phyloP scores from a whole-genome alignment of 495 filamentous ascomycete species.

The Penicillium psychrofluorescens region DNA sequence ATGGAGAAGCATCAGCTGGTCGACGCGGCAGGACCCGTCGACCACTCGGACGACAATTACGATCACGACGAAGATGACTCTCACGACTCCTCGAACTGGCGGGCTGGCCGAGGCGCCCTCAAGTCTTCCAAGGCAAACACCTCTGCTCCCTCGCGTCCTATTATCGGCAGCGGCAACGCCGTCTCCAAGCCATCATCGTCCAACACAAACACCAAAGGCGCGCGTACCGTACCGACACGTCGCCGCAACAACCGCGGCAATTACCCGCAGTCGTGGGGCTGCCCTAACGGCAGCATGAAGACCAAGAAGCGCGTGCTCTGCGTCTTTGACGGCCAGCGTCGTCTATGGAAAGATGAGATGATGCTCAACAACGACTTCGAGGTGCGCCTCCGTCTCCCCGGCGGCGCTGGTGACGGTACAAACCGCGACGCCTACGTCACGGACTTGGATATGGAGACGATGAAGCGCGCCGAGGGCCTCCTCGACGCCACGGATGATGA shows the following conservation, averaged over 20 bases:
- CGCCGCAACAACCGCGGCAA: constrained; percentile 81
- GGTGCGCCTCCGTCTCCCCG: constrained; percentile 71
- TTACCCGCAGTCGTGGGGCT: constrained; percentile 90
- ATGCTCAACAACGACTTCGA: constrained; percentile 95
- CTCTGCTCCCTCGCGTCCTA: constrained; percentile 32
- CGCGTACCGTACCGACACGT: constrained; percentile 48
- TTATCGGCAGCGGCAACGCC: constrained; percentile 44
- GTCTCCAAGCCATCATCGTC: constrained; percentile 31
- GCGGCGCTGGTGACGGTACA: constrained; percentile 52
- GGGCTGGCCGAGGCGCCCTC: constrained; percentile 43
- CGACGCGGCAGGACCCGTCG: constrained; percentile 44
- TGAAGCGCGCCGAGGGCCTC: constrained; percentile 80
- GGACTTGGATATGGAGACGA: constrained; percentile 85
- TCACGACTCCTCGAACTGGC: constrained; percentile 38
- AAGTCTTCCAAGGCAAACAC: constrained; percentile 30
- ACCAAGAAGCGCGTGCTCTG: constrained; percentile 95
- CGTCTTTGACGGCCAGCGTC: constrained; percentile 82
- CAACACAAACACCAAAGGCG: constrained; percentile 20
- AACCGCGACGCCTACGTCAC: constrained; percentile 67
- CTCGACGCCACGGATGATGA: constrained; percentile 70
- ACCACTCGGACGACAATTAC: constrained; percentile 45
- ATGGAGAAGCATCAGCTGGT: constrained; percentile 73
- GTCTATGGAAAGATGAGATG: constrained; percentile 98
- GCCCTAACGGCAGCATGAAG: constrained; percentile 82
- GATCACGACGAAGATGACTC: constrained; percentile 59